Conservation (phyloP, 192 early-diverging fungal species). For the Gryganskiella cystojenkinii region DNA sequence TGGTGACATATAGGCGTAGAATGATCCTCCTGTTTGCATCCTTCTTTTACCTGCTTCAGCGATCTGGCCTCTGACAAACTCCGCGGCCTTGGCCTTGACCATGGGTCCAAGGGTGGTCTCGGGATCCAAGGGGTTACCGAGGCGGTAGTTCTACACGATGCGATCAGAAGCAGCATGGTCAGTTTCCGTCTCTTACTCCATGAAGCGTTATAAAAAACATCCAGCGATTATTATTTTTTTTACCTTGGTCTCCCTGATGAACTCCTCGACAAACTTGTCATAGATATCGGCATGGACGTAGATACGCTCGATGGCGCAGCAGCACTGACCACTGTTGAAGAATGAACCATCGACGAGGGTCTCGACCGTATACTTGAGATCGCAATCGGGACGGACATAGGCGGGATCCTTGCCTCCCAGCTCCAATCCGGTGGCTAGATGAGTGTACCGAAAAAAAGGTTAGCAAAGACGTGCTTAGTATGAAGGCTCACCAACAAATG, state of each 20-base stretch:
- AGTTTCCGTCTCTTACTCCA: neutral
- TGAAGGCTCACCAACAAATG: neutral
- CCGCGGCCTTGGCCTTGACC: constrained; percentile 73
- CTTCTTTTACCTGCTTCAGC: constrained; percentile 76
- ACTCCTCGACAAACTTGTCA: constrained; percentile 74
- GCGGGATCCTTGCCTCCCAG: constrained; percentile 90
- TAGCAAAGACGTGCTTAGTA: neutral
- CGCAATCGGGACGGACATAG: constrained; percentile 78
- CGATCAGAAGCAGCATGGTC: too few relatives aligned
- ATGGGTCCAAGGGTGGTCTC: constrained; percentile 81
- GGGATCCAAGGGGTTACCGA: constrained; percentile 72
- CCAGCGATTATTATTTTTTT: neutral
- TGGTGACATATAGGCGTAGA: too few relatives aligned
- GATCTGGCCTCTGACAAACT: constrained; percentile 74
- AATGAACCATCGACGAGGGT: constrained; percentile 84
- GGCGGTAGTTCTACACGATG: constrained; percentile 70
- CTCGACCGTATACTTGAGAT: constrained; percentile 77
- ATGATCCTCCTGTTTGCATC: too few relatives aligned
- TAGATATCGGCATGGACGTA: constrained; percentile 82
- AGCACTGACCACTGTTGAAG: constrained; percentile 87
- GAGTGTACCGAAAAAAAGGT: neutral
- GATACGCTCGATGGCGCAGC: constrained; percentile 83
- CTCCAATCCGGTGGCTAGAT: constrained; percentile 75
- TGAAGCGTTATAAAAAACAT: neutral
- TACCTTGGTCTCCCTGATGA: constrained; percentile 66